Percentiles rank a stretch among this genome's conserved stretches.
These are phyloP conservation scores for Paraphoma sp. DNA, from an alignment of 2,329 filamentous ascomycete species.

Conservation along the genomic window DNA sequence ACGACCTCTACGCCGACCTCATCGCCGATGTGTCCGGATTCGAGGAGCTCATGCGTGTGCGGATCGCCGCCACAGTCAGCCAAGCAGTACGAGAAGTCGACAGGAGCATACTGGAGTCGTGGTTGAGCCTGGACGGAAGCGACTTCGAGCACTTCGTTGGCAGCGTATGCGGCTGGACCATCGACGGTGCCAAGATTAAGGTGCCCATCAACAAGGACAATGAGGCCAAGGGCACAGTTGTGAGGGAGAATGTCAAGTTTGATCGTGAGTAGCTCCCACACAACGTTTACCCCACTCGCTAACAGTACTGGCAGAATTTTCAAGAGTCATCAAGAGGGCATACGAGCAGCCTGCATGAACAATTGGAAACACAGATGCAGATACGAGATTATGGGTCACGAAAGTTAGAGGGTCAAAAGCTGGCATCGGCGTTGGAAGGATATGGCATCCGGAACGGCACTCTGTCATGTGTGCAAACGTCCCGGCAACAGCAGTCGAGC, in stretches of 20 bases:
- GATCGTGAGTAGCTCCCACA: slow-evolving; percentile 61
- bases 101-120: slow-evolving; percentile 54
- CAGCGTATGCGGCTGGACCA: slow-evolving; percentile 76
- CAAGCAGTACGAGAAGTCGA: slow-evolving; percentile 82
- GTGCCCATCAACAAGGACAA: slow-evolving; percentile 88
- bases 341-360: slow-evolving; percentile 47
- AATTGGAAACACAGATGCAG: slow-evolving; percentile 9
- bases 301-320: slow-evolving; percentile 36
- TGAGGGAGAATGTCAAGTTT: slow-evolving; percentile 92
- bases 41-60: slow-evolving; percentile 89
- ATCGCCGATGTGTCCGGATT: slow-evolving; percentile 94
- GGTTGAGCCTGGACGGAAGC: slow-evolving; percentile 55
- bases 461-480: slow-evolving; percentile 9
- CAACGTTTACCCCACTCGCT: slow-evolving; percentile 4
- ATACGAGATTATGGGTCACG: slow-evolving; percentile 20
- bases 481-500: slow-evolving; percentile 14
- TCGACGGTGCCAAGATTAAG: slow-evolving; percentile 71
- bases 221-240: slow-evolving; percentile 93
- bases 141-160: slow-evolving; percentile 59
- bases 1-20: slow-evolving; percentile 94
- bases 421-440: slow-evolving; percentile 17
- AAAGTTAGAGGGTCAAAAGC: slow-evolving; percentile 3
- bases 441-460: slow-evolving; percentile 13
- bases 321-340: slow-evolving; percentile 44
- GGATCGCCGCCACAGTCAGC: slow-evolving; percentile 86